phyloP scores from a whole-genome alignment of 352 stramenopile species.

The Globisporangium radiosum region DNA sequence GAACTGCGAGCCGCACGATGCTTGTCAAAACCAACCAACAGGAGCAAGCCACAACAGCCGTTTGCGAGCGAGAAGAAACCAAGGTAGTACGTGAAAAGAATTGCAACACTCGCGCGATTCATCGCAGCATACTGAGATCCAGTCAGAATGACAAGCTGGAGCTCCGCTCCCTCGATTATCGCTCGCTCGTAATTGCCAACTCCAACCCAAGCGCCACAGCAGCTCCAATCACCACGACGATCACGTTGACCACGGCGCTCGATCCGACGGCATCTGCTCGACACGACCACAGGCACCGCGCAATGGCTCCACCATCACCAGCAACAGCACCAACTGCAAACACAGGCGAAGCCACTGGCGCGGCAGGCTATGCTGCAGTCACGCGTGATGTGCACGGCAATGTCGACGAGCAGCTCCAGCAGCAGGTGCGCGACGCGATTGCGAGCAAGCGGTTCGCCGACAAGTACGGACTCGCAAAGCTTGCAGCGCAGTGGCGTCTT shows the following conservation, averaged over 20 bases:
- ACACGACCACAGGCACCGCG: no score
- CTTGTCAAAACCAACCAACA: slow-evolving; percentile 10
- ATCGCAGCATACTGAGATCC: not conserved
- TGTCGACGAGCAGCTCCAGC: slow-evolving; percentile 7
- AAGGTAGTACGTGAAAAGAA: not conserved
- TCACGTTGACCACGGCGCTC: no score
- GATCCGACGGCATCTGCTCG: no score
- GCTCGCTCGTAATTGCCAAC: not conserved
- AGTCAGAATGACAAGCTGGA: not conserved
- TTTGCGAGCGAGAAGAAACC: not conserved
- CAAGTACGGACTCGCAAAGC: slow-evolving; percentile 64
- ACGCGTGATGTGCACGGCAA: slow-evolving; percentile 5
- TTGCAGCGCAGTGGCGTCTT: slow-evolving; percentile 44
- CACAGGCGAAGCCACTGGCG: no score
- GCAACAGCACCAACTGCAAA: not conserved
- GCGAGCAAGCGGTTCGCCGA: slow-evolving; percentile 37
- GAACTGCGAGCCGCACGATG: not conserved
- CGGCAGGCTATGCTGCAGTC: not conserved
- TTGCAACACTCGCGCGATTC: not conserved
- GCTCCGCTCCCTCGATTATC: not conserved
- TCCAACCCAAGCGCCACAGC: not conserved
- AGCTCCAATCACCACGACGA: not conserved
- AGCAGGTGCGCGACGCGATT: slow-evolving; percentile 12
- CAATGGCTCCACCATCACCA: not conserved
- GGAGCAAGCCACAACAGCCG: not conserved